Evolutionary conservation across 2,329 filamentous ascomycete species (phyloP), one percentile per base, ranked within the genome.

Genomic region (Mycosphaerella arachidis): DNA sequence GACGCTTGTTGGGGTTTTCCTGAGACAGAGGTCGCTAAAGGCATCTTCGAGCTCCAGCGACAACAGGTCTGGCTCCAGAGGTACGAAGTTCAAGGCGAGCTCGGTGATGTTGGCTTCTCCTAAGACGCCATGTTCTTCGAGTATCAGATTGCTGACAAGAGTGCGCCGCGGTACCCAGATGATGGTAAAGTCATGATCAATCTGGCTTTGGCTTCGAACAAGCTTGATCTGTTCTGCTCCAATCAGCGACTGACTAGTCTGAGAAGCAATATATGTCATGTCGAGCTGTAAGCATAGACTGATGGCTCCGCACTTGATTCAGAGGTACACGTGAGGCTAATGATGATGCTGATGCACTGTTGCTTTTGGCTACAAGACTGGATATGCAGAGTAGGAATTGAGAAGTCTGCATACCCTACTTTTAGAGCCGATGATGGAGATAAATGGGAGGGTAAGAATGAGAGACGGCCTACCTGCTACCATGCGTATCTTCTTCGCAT

Each of bases 101-200:
- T 97, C 92, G 59, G 87, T 84, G 66, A 97, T 88, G 70, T 86
- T 97, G 63, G 92, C 89, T 73, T 99, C 94, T 59, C 94, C 95
- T 53, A 97, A 82, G 13, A 99, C 91, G 29, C 93, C 94, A 43
- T 91, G 89, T 72, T 96, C 92, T 75, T 99, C 94, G 43, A 99
- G 82, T 53, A 97, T 84, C 72, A 92, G 88, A 73, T 97, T 92
- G 67, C 91, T 94, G 57, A 97, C 88, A 57, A 96, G 81, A 4
- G 94, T 97, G 63, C 94, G 89, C 59, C 94, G 86, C 6, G 95
- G 93, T 46, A 96, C 90, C 90, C 94, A 97, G 73, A 97, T 93
- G 68, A 99, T 89, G 64, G 92, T 93, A 73, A 97, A 96, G 69
- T 99, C 93, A 83, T 99, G 94, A 67, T 92, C 90, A 51, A 88